Base-by-base conservation (phyloP, 2,329 filamentous ascomycete genomes). In the Ceratocystis huliohia region DNA sequence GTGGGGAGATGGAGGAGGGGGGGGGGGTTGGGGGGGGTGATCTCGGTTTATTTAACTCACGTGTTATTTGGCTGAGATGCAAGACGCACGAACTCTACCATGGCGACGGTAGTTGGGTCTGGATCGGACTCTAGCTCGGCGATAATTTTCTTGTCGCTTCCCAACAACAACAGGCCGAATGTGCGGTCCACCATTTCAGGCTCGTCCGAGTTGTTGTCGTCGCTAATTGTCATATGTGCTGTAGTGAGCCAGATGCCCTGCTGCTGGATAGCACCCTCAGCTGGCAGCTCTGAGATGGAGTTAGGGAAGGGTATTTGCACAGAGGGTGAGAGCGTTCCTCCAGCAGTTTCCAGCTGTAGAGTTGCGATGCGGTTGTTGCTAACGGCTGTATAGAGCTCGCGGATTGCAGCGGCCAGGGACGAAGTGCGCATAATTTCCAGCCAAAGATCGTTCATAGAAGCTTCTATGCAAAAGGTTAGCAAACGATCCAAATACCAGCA, bases 221-320 rank as follows among this genome's bases (percentile, higher is more conserved):
- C 66, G 50, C 85, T 81, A 20, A 84, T 79, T 56, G 91, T 83
- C 10, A 87, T 86, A 71, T 93, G 91, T 37, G 91, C 89, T 0
- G 91, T 96, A 0, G 91, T 96, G 22, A 96, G 79, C 87, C 91
- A 93, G 0, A 96, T 80, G 0, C 91, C 90, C 4, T 84, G 86
- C 69, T 88, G 86, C 61, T 86, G 83, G 41, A 83, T 82, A 65
- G 89, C 86, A 30, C 85, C 83, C 17, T 87, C 82, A 1, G 82
- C 82, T 1, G 89, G 87, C 1, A 94, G 79, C 71, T 90, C 88
- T 1, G 87, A 82, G 1, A 91, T 85, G 67, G 88, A 91, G 64
- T 84, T 84, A 0, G 84, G 84, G 25, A 84, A 76, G 0, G 84
- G 84, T 22, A 87, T 85, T 73, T 87, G 84, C 1, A 87, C 80